Base-by-base conservation (phyloP, 805 yeast species). In the Monosporozyma aerobia region DNA sequence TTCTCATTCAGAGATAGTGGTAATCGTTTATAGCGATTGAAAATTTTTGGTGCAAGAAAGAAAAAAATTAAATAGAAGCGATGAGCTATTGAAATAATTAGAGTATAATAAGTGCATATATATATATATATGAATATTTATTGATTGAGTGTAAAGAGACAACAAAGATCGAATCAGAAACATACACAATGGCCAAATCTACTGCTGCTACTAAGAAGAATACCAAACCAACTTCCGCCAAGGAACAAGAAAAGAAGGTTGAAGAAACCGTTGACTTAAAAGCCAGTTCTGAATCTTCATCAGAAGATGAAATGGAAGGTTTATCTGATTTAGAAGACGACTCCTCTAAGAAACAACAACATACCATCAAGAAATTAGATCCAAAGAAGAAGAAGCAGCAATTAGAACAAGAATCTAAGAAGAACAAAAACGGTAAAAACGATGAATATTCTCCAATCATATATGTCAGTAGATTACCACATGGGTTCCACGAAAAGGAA, bases 401-500 rank as follows among this genome's bases (percentile, higher is more conserved):
- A 19, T n/a, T 11, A n/a, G 11, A n/a, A n/a, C 19, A 25, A 19
- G n/a, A 3, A 57, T 37, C 62, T 57, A 57, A 60, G 29, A 52
- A 58, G 19, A 53, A 52, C 16, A 54, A 57, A 11, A 52, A 57
- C 22, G 52, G 61, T 44, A 57, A 62, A 43, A 59, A 60, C 27
- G 59, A 63, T 41, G 61, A 62, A 29, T 72, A 73, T 33, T 75
- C 80, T 48, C 90, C 92, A 39, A 88, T 89, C 51, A 73, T 94
- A 51, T 94, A 90, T 69, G 79, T 94, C 37, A 97, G 98, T 51
- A 81, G 97, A 65, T 77, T 94, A 57, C 99, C 99, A 47, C 83
- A 85, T 60, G 96, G 96, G 44, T 89, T 94, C 73, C 83, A 89
- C 62, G 98, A 94, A 70, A 75, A 71, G 41, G 92, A 87, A 67